A percentile compares a stretch with the other conserved stretches of the same genome.
These are phyloP conservation scores for Agrostemma githago DNA, from an alignment of 148 eudicot species.

Conservation along the genomic window DNA sequence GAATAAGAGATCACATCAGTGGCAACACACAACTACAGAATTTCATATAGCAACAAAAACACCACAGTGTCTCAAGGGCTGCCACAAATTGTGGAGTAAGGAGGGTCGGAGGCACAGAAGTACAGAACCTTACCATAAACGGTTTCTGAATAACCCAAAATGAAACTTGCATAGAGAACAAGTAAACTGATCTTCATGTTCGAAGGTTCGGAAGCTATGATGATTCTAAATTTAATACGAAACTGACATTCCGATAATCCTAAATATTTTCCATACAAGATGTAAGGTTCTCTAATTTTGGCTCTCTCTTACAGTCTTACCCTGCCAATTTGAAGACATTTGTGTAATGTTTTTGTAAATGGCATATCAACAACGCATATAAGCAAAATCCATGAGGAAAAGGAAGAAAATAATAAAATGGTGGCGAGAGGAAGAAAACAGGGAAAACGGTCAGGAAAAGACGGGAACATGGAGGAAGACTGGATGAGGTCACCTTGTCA, in stretches of 20 bases:
- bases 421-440: not conserved
- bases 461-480: not conserved
- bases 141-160: too few relatives aligned
- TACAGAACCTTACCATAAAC: too few relatives aligned
- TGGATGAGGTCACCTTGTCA: not conserved
- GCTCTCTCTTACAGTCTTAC: too few relatives aligned
- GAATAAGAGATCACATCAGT: too few relatives aligned
- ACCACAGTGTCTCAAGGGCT: too few relatives aligned
- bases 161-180: not conserved
- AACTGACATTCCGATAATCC: not conserved
- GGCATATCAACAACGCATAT: not conserved
- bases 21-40: not conserved
- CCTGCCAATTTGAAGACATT: too few relatives aligned
- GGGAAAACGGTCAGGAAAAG: not conserved
- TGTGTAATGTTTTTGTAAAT: not conserved
- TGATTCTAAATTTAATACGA: not conserved
- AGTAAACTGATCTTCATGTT: not conserved
- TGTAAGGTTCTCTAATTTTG: too few relatives aligned
- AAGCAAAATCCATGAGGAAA: not conserved
- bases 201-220: not conserved
- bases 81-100: too few relatives aligned
- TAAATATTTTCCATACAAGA: too few relatives aligned
- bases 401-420: not conserved
- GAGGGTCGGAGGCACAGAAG: too few relatives aligned
- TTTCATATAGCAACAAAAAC: not conserved